Base-by-base conservation (phyloP, 371 early-diverging fungal species). In the Apophysomyces trapeziformis region DNA sequence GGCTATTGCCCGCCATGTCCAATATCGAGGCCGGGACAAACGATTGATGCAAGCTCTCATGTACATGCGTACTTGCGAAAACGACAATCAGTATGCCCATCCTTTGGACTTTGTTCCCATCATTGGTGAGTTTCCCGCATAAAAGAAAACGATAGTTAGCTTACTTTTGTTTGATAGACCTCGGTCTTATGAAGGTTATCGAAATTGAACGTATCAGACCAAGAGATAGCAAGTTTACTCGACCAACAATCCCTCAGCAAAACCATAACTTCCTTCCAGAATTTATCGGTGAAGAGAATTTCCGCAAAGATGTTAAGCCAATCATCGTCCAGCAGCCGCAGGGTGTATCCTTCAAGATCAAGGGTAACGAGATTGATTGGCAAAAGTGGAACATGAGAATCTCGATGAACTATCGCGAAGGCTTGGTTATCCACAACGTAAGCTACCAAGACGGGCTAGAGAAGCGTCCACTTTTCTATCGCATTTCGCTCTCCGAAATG, bases 321-420 rank as follows among this genome's bases (percentile, higher is more conserved):
- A 72, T 85, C 63, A 68, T 79, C 38, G 69, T 85, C 13, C 79
- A 79, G 64, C 85, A 85, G 57, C 85, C 85, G 38, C 76, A 80
- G 63, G 85, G 85, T 64, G 82, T 83, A 18, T 81, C 81, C 41
- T 85, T 85, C 66, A 78, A 68, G 44, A 78, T 85, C 37, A 74
- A 70, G 47, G 85, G 83, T 56, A 74, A 73, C 39, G 81, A 79
- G 61, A 81, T 85, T 57, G 79, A 80, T 56, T 85, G 85, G 85
- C 83, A 85, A 78, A 85, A 85, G 69, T 85, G 80, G 79, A 85
- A 82, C 56, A 73, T 85, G 77, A 77, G 77, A 47, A 81, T 85
- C 65, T 80, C 80, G 39, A 80, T 83, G 82, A 83, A 83, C 73
- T 80, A 82, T 58, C 82, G 85, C 63, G 85, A 85, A 60, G 85